phyloP scores from a whole-genome alignment of 192 early-diverging fungal species.

The Coemansia sp. region DNA sequence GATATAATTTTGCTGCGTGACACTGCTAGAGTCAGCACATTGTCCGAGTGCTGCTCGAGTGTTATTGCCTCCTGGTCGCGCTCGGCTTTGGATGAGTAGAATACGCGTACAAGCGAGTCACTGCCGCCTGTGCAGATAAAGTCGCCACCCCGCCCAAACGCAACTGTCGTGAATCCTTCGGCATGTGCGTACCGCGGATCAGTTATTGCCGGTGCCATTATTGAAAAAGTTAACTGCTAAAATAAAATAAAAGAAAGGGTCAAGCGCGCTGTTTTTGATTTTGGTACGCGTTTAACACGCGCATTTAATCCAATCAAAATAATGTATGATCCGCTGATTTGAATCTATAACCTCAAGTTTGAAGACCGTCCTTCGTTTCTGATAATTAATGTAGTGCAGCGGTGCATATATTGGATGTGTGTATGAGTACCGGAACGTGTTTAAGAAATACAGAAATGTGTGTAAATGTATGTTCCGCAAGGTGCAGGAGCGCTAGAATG shows the following conservation, averaged over 20 bases:
- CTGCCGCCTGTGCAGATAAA: constrained; percentile 48
- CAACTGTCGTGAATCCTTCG: constrained; percentile 48
- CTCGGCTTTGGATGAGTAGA: constrained; percentile 22
- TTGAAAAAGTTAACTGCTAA: neutral
- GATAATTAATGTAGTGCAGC: too few species aligned
- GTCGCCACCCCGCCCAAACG: constrained; percentile 27
- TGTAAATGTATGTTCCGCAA: neutral
- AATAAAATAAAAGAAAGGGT: too few species aligned
- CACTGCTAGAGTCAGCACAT: constrained; percentile 27
- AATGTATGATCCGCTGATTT: neutral
- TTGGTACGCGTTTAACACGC: too few species aligned
- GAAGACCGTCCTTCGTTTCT: too few species aligned
- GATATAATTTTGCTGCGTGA: constrained; percentile 37
- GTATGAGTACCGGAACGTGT: neutral
- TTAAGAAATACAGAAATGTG: neutral
- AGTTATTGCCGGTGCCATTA: constrained; percentile 27
- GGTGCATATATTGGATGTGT: neutral
- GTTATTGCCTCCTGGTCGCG: constrained; percentile 49
- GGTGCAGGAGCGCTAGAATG: neutral
- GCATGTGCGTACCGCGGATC: constrained; percentile 42
- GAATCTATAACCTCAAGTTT: neutral
- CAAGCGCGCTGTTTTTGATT: too few species aligned
- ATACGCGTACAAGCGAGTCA: constrained; percentile 46
- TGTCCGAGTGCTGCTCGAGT: constrained; percentile 49
- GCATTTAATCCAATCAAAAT: constrained; percentile 3